These are phyloP conservation scores for Fusarium musae DNA, from an alignment of 2,329 filamentous ascomycete species.

Conservation along the genomic window DNA sequence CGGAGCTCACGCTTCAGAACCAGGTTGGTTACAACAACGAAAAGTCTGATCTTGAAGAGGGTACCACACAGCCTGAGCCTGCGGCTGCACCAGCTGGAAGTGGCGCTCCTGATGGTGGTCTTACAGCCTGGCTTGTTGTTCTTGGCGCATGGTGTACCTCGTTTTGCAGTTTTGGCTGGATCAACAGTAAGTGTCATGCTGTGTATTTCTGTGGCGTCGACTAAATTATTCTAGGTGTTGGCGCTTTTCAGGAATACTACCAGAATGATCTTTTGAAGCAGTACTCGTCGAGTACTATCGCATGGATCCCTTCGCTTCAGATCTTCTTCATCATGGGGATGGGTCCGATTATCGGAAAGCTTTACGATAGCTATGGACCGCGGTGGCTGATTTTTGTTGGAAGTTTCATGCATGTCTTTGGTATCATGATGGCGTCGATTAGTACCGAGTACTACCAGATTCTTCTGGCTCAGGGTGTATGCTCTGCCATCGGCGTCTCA, in stretches of 20 bases:
- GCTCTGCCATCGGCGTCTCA: slow-evolving; percentile 50
- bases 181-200: slow-evolving; percentile 55
- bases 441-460: slow-evolving; percentile 55
- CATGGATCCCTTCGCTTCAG: slow-evolving; percentile 71
- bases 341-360: slow-evolving; percentile 69
- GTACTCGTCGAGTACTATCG: slow-evolving; percentile 65
- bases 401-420: slow-evolving; percentile 67
- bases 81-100: not conserved
- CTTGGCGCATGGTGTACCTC: slow-evolving; percentile 54
- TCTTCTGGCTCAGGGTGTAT: slow-evolving; percentile 53
- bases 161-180: slow-evolving; percentile 56
- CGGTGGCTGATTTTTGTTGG: slow-evolving; percentile 64
- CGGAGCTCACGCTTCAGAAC: slow-evolving; percentile 17
- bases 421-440: slow-evolving; percentile 71
- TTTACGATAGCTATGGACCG: slow-evolving; percentile 73
- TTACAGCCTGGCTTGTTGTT: slow-evolving; percentile 53
- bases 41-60: slow-evolving; percentile 27
- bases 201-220: not conserved
- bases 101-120: slow-evolving; percentile 27
- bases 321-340: slow-evolving; percentile 64
- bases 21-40: slow-evolving; percentile 8
- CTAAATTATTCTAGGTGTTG: slow-evolving; percentile 49
- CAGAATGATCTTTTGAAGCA: slow-evolving; percentile 57
- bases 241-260: slow-evolving; percentile 70
- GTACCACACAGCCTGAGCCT: not conserved